phyloP scores from a whole-genome alignment of 768 basidiomycete species.

The Hericium rajendrae region DNA sequence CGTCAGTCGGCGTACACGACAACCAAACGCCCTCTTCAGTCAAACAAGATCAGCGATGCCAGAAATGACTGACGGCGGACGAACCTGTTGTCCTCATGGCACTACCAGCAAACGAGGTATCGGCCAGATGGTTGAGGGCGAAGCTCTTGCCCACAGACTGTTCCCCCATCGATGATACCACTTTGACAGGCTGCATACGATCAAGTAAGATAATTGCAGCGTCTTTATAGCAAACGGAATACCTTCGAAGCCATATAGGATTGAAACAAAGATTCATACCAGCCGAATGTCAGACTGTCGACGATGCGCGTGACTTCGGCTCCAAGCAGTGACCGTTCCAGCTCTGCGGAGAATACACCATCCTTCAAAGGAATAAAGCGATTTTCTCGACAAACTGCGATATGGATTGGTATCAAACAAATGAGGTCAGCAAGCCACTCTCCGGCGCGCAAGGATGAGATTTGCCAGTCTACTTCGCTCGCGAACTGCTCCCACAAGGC shows the following conservation, averaged over 20 bases:
- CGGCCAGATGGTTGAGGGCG: slow-evolving; percentile 48
- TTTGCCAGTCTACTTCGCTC: background rate
- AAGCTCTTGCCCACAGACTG: slow-evolving; percentile 60
- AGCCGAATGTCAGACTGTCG: slow-evolving; percentile 46
- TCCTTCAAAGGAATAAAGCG: slow-evolving; percentile 54
- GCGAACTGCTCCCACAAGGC: no score
- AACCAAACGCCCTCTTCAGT: slow-evolving; percentile 51
- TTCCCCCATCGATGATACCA: slow-evolving; percentile 63
- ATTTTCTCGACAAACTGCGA: slow-evolving; percentile 51
- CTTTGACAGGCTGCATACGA: slow-evolving; percentile 34
- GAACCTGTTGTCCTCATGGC: slow-evolving; percentile 51
- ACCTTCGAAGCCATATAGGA: slow-evolving; percentile 54
- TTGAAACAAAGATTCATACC: slow-evolving; percentile 57
- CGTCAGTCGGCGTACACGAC: slow-evolving; percentile 52
- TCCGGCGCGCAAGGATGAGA: slow-evolving; percentile 36
- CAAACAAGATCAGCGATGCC: background rate
- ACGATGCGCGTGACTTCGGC: slow-evolving; percentile 51
- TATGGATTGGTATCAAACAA: slow-evolving; percentile 56
- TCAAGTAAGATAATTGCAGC: no score
- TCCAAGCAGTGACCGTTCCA: slow-evolving; percentile 45
- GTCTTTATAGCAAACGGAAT: slow-evolving; percentile 33
- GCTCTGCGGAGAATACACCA: slow-evolving; percentile 37
- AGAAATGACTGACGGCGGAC: background rate
- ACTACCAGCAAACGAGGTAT: slow-evolving; percentile 56
- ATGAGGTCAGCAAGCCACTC: slow-evolving; percentile 56